A percentile compares a stretch with the other conserved stretches of the same genome.
phyloP scores from a whole-genome alignment of 163 green algal species.

The Volvox carteri region DNA sequence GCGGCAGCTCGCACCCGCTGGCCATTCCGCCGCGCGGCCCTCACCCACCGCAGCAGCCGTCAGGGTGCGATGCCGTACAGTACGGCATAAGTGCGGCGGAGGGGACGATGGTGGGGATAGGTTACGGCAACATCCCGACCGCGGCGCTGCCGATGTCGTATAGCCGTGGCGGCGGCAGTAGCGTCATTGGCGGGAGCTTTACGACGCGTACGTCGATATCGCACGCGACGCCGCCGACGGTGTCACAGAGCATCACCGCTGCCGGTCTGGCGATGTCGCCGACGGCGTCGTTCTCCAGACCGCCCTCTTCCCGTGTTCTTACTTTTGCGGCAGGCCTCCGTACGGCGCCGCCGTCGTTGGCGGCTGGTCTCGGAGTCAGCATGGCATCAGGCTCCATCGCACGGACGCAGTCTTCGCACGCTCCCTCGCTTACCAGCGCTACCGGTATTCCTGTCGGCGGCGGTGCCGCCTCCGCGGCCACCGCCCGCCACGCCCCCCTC shows the following conservation, averaged over 20 bases:
- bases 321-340: slow-evolving; percentile 22
- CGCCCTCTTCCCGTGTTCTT: slow-evolving; percentile 9
- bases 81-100: too few species aligned
- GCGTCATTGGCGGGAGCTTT: not conserved
- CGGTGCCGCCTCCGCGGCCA: too few species aligned
- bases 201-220: not conserved
- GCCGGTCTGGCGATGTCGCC: not conserved
- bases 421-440: not conserved
- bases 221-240: not conserved
- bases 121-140: too few species aligned
- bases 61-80: too few species aligned
- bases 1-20: not conserved
- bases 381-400: not conserved
- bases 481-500: too few species aligned
- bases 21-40: too few species aligned
- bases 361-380: not conserved
- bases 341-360: not conserved
- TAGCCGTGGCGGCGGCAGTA: not conserved
- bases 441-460: not conserved
- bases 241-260: slow-evolving; percentile 24
- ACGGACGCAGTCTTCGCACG: not conserved
- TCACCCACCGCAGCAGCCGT: not conserved
- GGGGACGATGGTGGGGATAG: too few species aligned
- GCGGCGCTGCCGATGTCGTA: too few species aligned
- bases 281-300: not conserved